Evolutionary conservation across 306 rosid species (phyloP).

Genomic region (Casuarina equisetifolia): DNA sequence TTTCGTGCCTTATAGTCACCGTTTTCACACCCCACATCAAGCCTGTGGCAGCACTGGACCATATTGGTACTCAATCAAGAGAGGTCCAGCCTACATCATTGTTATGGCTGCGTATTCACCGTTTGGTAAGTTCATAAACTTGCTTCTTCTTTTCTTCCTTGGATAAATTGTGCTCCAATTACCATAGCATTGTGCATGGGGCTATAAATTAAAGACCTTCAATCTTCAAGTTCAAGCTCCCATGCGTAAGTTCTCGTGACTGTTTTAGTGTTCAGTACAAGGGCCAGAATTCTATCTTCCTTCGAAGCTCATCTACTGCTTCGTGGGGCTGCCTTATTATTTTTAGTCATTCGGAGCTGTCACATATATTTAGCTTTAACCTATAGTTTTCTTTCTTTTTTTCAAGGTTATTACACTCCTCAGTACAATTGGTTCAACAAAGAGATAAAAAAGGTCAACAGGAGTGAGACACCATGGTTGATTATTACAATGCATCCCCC

Average conservation of each 20-base stretch:
- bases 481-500: conserved; percentile 77
- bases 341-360: too few relatives aligned
- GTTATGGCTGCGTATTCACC: conserved; percentile 73
- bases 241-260: too few relatives aligned
- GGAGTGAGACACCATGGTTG: conserved; percentile 86
- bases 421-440: conserved; percentile 68
- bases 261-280: too few relatives aligned
- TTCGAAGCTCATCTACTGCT: too few relatives aligned
- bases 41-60: conserved; percentile 51
- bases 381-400: neutral
- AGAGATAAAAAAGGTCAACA: conserved; percentile 67
- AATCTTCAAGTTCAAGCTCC: too few relatives aligned
- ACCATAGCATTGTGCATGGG: too few relatives aligned
- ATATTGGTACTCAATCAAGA: conserved; percentile 67
- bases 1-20: conserved; percentile 53
- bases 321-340: too few relatives aligned
- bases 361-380: too few relatives aligned
- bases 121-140: conserved; percentile 35
- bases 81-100: conserved; percentile 73
- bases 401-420: conserved; percentile 69
- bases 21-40: conserved; percentile 44
- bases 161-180: too few relatives aligned
- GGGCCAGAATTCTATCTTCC: too few relatives aligned
- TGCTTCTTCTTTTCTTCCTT: too few relatives aligned
- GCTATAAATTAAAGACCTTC: too few relatives aligned